phyloP scores from a whole-genome alignment of 768 basidiomycete genomes.

The Galerina sulciceps region DNA sequence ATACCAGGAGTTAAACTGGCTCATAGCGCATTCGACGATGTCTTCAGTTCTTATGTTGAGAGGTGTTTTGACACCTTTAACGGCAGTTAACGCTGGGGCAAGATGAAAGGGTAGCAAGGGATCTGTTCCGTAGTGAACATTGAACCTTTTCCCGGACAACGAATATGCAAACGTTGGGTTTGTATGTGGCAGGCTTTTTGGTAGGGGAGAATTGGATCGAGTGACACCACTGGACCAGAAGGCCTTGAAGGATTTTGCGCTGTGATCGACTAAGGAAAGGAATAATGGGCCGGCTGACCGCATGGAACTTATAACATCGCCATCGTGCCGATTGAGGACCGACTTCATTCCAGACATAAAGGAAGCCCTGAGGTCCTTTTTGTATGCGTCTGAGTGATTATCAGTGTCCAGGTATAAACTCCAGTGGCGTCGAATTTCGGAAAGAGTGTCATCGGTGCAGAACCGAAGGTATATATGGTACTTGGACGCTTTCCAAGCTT shows the following conservation, averaged over 20 bases:
- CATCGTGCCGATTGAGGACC: conserved; percentile 9
- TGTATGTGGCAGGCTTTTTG: conserved; percentile 28
- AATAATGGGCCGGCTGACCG: conserved; percentile 42
- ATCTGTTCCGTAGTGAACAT: conserved; percentile 48
- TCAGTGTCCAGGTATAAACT: conserved; percentile 32
- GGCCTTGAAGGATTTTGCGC: conserved; percentile 10
- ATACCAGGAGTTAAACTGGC: conserved; percentile 40
- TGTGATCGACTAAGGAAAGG: background rate
- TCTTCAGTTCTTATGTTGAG: conserved; percentile 15
- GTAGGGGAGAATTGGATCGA: conserved; percentile 18
- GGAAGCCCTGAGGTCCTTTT: conserved; percentile 20
- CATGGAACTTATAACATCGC: conserved; percentile 21
- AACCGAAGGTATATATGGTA: conserved; percentile 44
- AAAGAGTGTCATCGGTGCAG: conserved; percentile 40
- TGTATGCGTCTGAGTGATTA: conserved; percentile 22
- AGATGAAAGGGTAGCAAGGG: conserved; percentile 47
- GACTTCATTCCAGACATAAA: conserved; percentile 25
- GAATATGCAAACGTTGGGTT: conserved; percentile 55
- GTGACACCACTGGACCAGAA: conserved; percentile 50
- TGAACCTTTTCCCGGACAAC: conserved; percentile 37
- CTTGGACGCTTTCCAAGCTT: conserved; percentile 40
- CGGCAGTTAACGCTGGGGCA: conserved; percentile 29
- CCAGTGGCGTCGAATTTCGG: conserved; percentile 46
- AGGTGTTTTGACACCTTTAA: conserved; percentile 9
- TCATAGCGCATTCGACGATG: conserved; percentile 31